Evolutionary conservation across 352 stramenopile species (phyloP), one percentile per base, ranked within the genome.

Genomic region (Lagenidium giganteum): DNA sequence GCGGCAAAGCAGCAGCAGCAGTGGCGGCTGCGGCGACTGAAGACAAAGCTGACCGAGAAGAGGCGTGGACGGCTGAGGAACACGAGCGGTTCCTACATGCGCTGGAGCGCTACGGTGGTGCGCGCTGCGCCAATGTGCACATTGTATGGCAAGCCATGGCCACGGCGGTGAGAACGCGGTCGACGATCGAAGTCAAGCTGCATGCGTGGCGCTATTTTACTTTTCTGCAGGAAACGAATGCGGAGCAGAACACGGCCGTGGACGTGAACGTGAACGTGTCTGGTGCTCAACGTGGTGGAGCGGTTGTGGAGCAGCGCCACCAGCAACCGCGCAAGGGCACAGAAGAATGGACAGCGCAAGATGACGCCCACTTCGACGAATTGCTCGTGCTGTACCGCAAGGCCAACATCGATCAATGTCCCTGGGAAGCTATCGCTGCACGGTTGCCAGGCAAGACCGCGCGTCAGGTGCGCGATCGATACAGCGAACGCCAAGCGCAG

Each of bases 281-380:
- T 61, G 29, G 61, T 74, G 30, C 51, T 86, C 14, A 65, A 86
- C 36, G 50, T 70, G 18, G 33, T 70, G 3, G 61, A 70, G 40
- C n/a, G n/a, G n/a, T n/a, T n/a, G n/a, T n/a, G n/a, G n/a, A n/a
- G n/a, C n/a, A n/a, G n/a, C n/a, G n/a, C n/a, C n/a, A n/a, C n/a
- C n/a, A n/a, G n/a, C n/a, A n/a, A n/a, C n/a, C n/a, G n/a, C n/a
- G n/a, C n/a, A n/a, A n/a, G n/a, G n/a, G 22, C 42, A 13, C 57
- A 73, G 8, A 66, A 57, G 33, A 51, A 8, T 93, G 80, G 80
- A 89, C 72, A 2, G 29, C 54, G 5, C 51, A 78, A 14, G 72
- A 90, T 47, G 77, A 93, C 51, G 43, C 61, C 18, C 52, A 50
- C 12, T 87, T 93, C 33, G 77, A 93, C 51, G 64, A 71, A 24